Evolutionary conservation across 768 basidiomycete genomes (phyloP).

Genomic region (Pulveroboletus sp.): DNA sequence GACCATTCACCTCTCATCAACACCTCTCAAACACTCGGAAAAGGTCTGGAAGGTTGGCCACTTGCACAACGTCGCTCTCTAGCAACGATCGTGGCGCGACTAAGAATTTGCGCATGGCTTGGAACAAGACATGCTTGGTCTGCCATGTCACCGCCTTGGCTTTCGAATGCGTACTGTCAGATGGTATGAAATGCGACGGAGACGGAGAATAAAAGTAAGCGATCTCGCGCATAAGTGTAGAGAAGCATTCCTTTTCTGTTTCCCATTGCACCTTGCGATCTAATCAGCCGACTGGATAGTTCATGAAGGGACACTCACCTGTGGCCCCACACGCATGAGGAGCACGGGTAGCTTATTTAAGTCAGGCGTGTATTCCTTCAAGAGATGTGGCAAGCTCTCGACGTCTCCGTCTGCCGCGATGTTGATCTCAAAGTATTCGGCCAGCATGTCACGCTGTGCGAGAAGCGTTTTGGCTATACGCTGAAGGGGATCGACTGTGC

Average conservation of each 20-base stretch:
- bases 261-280: constrained; percentile 79
- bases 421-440: constrained; percentile 84
- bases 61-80: constrained; percentile 76
- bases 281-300: not conserved
- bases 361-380: constrained; percentile 88
- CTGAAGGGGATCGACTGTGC: constrained; percentile 34
- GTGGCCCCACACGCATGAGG: constrained; percentile 89
- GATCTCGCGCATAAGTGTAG: constrained; percentile 80
- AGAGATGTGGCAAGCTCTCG: constrained; percentile 76
- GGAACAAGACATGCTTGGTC: constrained; percentile 88
- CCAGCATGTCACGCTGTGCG: constrained; percentile 73
- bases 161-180: constrained; percentile 37
- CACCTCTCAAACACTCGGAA: constrained; percentile 96
- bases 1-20: too few relatives aligned
- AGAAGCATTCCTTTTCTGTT: constrained; percentile 82
- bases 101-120: constrained; percentile 77
- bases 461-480: constrained; percentile 62
- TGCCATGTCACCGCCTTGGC: constrained; percentile 73
- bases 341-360: constrained; percentile 87
- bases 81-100: constrained; percentile 62
- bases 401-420: constrained; percentile 68
- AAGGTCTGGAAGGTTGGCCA: constrained; percentile 87
- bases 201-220: constrained; percentile 85
- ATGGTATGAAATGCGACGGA: constrained; percentile 16
- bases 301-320: constrained; percentile 43